Base-by-base conservation (phyloP, 106 monocot species). In the Dendrobium officinale region DNA sequence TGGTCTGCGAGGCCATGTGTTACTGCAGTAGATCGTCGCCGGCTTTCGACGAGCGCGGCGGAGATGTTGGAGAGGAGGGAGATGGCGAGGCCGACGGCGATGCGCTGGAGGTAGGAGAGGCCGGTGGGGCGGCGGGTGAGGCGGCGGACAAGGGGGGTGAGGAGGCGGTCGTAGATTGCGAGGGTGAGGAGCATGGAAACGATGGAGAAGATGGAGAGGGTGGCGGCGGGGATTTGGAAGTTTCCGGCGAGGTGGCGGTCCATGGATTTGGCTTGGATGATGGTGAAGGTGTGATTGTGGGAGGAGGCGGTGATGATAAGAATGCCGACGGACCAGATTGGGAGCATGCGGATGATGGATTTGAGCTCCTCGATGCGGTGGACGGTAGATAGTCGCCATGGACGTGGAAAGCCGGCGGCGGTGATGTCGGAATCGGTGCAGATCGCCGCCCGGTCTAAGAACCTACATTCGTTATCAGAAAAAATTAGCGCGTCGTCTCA, bases 331-430 rank as follows among this genome's bases (percentile, higher is more conserved):
- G 81, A 51, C 89, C 89, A 89, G 10, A 89, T 84, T 3, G 89
- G 89, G 33, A 86, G 42, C 84, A 89, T 77, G 41, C 89, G 84
- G 73, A 89, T 0, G 68, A 86, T 44, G 16, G 86, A 89, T 43
- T 89, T 89, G 9, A 89, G 86, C 77, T 89, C 89, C 70, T 89
- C 89, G 17, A 89, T 76, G 4, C 84, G 86, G 64, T 84, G 86
- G 15, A 89, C 89, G 9, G 86, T 89, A 37, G 84, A 86, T 6
- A 89, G 84, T 48, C 84, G 51, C 89, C 89, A 86, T 1, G 72
- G 77, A 10, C 26, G 66, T 2, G 80, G 84, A 3, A 59, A 9
- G 27, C 83, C 88, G 10, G 80, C 17, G 13, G 45, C 54, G 1
- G 26, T 41, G 2, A 78, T 44, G 83, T 86, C 86, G 13, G 75